Conservation (phyloP, 2,329 filamentous ascomycete species). For the Cladosporium sp. region DNA sequence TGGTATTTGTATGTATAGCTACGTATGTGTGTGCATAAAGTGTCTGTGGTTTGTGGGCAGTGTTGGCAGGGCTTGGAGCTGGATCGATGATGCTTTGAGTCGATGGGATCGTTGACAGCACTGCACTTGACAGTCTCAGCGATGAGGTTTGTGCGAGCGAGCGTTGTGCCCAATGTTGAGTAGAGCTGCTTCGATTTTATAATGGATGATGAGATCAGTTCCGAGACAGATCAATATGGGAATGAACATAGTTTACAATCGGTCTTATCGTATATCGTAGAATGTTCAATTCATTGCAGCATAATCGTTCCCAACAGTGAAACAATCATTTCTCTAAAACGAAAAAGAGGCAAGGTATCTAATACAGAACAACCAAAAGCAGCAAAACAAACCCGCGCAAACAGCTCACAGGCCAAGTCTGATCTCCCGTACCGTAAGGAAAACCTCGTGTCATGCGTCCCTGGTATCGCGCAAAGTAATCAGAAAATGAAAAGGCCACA, state of each 20-base stretch:
- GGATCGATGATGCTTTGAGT: slow-evolving; percentile 1
- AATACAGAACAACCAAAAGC: slow-evolving; percentile 5
- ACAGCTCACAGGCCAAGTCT: neutral
- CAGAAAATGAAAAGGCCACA: neutral
- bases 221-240: too few species aligned
- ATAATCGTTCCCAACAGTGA: neutral
- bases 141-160: neutral
- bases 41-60: neutral
- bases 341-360: slow-evolving; percentile 2
- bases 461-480: slow-evolving; percentile 13
- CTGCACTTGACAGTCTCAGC: neutral
- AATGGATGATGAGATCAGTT: too few species aligned
- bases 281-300: neutral
- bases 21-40: neutral
- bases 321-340: neutral
- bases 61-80: neutral
- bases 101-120: neutral
- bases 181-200: too few species aligned
- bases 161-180: too few species aligned
- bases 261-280: neutral
- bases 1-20: neutral
- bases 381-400: neutral
- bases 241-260: neutral
- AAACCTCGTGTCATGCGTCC: neutral
- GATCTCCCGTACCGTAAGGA: neutral